These are phyloP conservation scores for Vigna trinervia DNA, from an alignment of 306 rosid genomes.

Conservation along the genomic window DNA sequence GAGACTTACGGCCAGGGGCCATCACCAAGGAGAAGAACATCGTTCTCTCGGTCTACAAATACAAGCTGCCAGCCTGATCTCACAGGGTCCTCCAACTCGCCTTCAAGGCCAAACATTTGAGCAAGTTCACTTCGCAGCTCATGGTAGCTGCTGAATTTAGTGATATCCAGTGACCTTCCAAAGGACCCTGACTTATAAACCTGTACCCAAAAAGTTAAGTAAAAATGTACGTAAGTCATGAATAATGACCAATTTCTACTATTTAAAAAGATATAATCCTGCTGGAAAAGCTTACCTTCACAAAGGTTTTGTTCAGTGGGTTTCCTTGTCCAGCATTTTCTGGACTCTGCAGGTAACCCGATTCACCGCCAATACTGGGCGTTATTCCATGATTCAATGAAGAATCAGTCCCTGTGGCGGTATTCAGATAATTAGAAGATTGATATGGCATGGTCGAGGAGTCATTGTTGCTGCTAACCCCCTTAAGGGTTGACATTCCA, in stretches of 20 bases:
- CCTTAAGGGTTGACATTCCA: constrained; percentile 79
- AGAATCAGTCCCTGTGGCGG: constrained; percentile 61
- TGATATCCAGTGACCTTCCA: constrained; percentile 61
- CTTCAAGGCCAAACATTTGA: constrained; percentile 92
- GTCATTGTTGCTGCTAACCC: constrained; percentile 59
- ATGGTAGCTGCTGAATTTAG: constrained; percentile 90
- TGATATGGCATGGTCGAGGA: constrained; percentile 66
- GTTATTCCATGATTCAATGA: constrained; percentile 67
- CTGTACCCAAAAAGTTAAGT: constrained; percentile 39
- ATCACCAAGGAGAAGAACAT: constrained; percentile 96
- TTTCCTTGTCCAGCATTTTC: constrained; percentile 72
- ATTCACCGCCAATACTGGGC: constrained; percentile 70
- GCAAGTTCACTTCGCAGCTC: constrained; percentile 94
- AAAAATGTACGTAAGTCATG: constrained; percentile 15
- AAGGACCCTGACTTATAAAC: constrained; percentile 63
- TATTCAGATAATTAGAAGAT: constrained; percentile 73
- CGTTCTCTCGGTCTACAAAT: constrained; percentile 98
- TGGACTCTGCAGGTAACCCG: constrained; percentile 72
- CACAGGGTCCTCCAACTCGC: constrained; percentile 95
- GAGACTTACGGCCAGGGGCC: constrained; percentile 68
- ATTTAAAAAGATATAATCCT: constrained; percentile 9
- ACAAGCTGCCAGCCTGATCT: constrained; percentile 99
- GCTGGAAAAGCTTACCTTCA: constrained; percentile 67
- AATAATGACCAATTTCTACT: background rate
- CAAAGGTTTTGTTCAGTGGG: constrained; percentile 74